Evolutionary conservation across 495 filamentous ascomycete genomes (phyloP).

Genomic region (Aspergillus incahuasiensis): DNA sequence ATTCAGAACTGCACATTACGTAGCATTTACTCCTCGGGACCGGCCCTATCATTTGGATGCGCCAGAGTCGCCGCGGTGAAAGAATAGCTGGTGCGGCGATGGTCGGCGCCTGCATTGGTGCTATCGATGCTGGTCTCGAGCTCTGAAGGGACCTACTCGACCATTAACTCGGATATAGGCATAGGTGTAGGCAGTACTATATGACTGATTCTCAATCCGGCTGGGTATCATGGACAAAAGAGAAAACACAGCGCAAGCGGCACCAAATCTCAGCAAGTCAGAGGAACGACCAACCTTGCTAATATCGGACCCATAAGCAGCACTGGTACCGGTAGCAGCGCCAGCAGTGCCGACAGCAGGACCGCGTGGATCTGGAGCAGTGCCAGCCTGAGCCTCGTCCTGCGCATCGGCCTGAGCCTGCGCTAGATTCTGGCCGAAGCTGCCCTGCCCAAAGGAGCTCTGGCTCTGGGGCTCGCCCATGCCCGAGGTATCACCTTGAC

Average conservation of each 20-base stretch:
- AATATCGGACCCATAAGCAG: not conserved
- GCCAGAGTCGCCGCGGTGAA: conserved; percentile 5
- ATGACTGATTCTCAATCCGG: not conserved
- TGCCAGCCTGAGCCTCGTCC: not conserved
- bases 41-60: not conserved
- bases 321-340: not conserved
- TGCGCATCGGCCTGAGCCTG: not conserved
- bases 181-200: not conserved
- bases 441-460: not conserved
- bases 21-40: not conserved
- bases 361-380: not conserved
- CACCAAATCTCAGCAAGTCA: no score
- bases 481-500: not conserved
- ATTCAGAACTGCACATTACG: not conserved
- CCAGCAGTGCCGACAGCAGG: not conserved
- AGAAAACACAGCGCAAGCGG: not conserved
- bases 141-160: not conserved
- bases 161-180: not conserved
- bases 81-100: not conserved
- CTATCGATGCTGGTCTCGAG: conserved; percentile 2
- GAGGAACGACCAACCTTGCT: not conserved
- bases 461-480: not conserved
- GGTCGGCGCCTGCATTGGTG: conserved; percentile 3
- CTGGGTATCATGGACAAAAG: not conserved
- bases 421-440: conserved; percentile 14